Conservation (phyloP, 768 basidiomycete species). For the Naganishia kalamii region DNA sequence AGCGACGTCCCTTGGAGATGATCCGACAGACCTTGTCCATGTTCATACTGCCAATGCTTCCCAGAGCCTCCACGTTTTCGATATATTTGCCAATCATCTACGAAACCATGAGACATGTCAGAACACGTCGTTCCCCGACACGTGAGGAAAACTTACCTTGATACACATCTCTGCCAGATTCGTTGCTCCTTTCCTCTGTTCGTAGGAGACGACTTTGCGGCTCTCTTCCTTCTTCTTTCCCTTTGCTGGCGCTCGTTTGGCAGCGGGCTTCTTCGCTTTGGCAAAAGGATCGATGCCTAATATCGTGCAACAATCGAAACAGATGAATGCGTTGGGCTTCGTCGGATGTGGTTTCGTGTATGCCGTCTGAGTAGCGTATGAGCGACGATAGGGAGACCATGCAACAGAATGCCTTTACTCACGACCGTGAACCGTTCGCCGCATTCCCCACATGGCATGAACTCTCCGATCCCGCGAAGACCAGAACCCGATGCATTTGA, state of each 20-base stretch:
- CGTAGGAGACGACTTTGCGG: constrained; percentile 62
- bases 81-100: constrained; percentile 80
- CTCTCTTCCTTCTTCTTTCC: constrained; percentile 58
- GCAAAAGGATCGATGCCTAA: constrained; percentile 70
- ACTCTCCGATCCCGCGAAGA: constrained; percentile 69
- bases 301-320: constrained; percentile 72
- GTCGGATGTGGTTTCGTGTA: constrained; percentile 67
- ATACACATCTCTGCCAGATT: constrained; percentile 75
- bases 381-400: background rate
- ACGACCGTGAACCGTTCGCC: constrained; percentile 82
- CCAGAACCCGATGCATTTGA: constrained; percentile 35
- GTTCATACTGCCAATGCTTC: constrained; percentile 78
- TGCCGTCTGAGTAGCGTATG: constrained; percentile 56
- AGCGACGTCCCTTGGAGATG: constrained; percentile 63
- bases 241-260: constrained; percentile 25
- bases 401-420: constrained; percentile 43
- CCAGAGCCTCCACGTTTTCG: constrained; percentile 64
- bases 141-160: constrained; percentile 51
- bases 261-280: constrained; percentile 53
- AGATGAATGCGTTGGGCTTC: constrained; percentile 69
- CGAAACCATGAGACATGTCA: constrained; percentile 12
- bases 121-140: background rate
- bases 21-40: constrained; percentile 77
- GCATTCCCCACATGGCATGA: constrained; percentile 75
- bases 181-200: constrained; percentile 57